Base-by-base conservation (phyloP, 176 grass and related monocot genomes). In the Carex littledalei region DNA sequence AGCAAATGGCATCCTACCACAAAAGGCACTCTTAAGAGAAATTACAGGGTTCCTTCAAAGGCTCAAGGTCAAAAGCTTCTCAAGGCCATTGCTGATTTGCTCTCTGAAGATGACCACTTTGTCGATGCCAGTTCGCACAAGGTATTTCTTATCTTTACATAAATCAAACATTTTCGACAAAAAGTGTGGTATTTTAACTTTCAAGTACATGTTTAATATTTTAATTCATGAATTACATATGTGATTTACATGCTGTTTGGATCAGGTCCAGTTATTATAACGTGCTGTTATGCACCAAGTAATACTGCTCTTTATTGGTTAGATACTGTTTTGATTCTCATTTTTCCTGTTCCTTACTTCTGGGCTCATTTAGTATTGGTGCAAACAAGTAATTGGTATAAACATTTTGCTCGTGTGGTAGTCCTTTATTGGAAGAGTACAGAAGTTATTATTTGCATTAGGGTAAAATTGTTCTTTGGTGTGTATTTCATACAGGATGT, bases 81-180 rank as follows among this genome's bases (percentile, higher is more conserved):
- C 26, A 94, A 92, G 80, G 86, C 94, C 82, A 87, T 99, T 65
- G 93, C 96, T 87, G 87, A 82, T 63, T 86, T 95, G 85, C 93
- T 99, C 37, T 95, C 93, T 52, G 90, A 99, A 72, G 96, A 99
- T 88, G 96, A 99, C 67, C 87, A 99, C 71, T 95, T 99, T 88
- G 87, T 94, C 32, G 96, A 99, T 91, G 96, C 91, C 59, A 87
- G 91, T 6, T 83, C 55, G 64, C 96, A 99, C 87, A 99, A 99
- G 90, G 96, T 99, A 86, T 88, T 69, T 37, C 61, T 54, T 60
- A 63, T 73, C 49, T 22, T 68, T 64, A 53, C 73, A 43, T 32
- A n/a, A 71, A 11, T 76, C 7, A 63, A 58, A 20, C 47, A 60
- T 39, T 3, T 67, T 17, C 47, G 67, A 34, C 31, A 55, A n/a